Conservation (phyloP, 164 flowering plant species). For the Macadamia tetraphylla region DNA sequence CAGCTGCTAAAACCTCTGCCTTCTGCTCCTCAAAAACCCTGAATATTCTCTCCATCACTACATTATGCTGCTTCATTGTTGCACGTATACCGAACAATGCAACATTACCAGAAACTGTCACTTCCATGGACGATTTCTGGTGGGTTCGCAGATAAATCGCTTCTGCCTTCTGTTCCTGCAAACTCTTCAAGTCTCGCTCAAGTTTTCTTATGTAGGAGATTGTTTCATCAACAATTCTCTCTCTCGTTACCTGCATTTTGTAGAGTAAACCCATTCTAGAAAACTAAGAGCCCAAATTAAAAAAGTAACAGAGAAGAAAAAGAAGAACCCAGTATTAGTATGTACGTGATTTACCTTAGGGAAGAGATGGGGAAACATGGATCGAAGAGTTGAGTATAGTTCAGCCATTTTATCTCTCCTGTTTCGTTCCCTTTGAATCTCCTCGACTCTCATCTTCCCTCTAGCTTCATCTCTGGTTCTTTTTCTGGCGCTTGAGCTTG, state of each 20-base stretch:
- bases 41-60: slow-evolving; percentile 7
- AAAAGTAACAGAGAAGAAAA: too few species aligned
- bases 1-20: slow-evolving; percentile 22
- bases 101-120: slow-evolving; percentile 5
- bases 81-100: slow-evolving; percentile 17
- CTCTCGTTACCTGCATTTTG: slow-evolving; percentile 8
- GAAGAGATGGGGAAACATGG: background rate
- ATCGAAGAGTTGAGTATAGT: background rate
- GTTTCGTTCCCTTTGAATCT: background rate
- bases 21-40: slow-evolving; percentile 16
- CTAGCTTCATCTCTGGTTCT: background rate
- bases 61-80: background rate
- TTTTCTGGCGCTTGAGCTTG: background rate
- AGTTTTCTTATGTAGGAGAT: slow-evolving; percentile 8
- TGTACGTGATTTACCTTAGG: background rate
- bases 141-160: background rate
- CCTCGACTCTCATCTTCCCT: background rate
- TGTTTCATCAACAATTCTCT: slow-evolving; percentile 13
- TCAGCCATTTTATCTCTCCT: slow-evolving; percentile 2
- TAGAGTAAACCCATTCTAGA: too few species aligned
- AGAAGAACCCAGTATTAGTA: background rate
- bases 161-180: slow-evolving; percentile 14
- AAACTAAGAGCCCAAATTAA: background rate
- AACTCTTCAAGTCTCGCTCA: slow-evolving; percentile 7
- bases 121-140: slow-evolving; percentile 8